Conservation (phyloP, 495 filamentous ascomycete genomes). For the Penicillium soppii region DNA sequence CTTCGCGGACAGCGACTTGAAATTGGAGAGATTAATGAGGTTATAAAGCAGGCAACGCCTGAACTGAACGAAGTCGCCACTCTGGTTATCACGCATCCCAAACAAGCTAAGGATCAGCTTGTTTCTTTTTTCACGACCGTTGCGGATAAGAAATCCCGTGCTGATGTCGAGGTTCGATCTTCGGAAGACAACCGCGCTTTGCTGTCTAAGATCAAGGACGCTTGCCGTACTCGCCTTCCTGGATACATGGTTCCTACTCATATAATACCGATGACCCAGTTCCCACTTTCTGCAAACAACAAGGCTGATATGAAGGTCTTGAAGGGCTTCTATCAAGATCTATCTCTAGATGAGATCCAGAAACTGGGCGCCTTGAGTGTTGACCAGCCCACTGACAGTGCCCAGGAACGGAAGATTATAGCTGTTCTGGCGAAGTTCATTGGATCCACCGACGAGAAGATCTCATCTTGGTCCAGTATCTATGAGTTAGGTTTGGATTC, state of each 20-base stretch:
- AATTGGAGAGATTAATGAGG: slow-evolving; percentile 68
- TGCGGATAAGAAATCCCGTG: slow-evolving; percentile 12
- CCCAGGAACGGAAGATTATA: slow-evolving; percentile 43
- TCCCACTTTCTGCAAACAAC: slow-evolving; percentile 42
- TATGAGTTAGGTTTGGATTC: slow-evolving; percentile 85
- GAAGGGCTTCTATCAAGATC: slow-evolving; percentile 51
- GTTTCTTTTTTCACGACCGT: slow-evolving; percentile 36
- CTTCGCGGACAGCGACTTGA: slow-evolving; percentile 76
- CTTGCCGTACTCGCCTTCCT: slow-evolving; percentile 44
- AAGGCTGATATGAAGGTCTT: slow-evolving; percentile 52
- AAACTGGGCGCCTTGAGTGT: slow-evolving; percentile 40
- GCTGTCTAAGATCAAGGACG: slow-evolving; percentile 28
- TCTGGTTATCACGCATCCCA: slow-evolving; percentile 42
- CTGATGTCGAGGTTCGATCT: slow-evolving; percentile 13
- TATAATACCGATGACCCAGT: slow-evolving; percentile 41
- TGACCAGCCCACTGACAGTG: slow-evolving; percentile 35
- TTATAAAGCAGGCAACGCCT: slow-evolving; percentile 39
- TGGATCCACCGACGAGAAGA: slow-evolving; percentile 34
- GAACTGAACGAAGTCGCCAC: slow-evolving; percentile 39
- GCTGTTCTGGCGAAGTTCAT: slow-evolving; percentile 52
- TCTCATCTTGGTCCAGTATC: slow-evolving; percentile 60
- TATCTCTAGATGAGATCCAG: slow-evolving; percentile 57
- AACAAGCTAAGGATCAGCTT: slow-evolving; percentile 42
- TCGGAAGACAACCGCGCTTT: slow-evolving; percentile 11
- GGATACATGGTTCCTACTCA: slow-evolving; percentile 57